A percentile compares a stretch with the other conserved stretches of the same genome.
Evolutionary conservation across 768 basidiomycete genomes (phyloP).

Genomic region (Lactifluus piperatus): DNA sequence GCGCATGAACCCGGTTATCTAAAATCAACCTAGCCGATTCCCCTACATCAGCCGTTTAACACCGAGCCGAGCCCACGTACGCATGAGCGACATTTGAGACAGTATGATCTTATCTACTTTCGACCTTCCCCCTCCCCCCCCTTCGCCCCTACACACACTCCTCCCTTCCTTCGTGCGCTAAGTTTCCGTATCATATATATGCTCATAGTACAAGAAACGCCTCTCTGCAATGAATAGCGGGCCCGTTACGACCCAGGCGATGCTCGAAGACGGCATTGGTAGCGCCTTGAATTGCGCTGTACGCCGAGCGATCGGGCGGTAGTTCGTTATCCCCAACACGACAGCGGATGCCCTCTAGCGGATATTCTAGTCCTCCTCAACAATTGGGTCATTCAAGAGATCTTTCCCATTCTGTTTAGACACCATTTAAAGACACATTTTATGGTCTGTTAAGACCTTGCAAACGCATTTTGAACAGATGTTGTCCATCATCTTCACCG

Average conservation of each 20-base stretch:
- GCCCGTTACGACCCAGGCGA: neutral
- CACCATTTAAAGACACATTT: too few species aligned
- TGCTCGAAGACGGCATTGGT: neutral
- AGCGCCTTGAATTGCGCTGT: slow-evolving; percentile 3
- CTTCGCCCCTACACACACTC: too few species aligned
- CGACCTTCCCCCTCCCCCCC: neutral
- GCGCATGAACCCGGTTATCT: slow-evolving; percentile 16
- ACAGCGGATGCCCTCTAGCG: too few species aligned
- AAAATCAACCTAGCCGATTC: neutral
- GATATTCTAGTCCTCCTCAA: too few species aligned
- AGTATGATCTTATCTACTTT: slow-evolving; percentile 29
- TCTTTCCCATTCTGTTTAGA: too few species aligned
- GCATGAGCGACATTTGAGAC: slow-evolving; percentile 57
- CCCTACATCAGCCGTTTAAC: slow-evolving; percentile 11
- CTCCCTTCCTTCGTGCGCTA: neutral
- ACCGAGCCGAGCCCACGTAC: slow-evolving; percentile 32
- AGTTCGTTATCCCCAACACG: neutral
- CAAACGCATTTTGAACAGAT: too few species aligned
- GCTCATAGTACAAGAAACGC: slow-evolving; percentile 26
- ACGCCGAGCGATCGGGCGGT: slow-evolving; percentile 4
- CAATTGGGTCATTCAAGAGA: too few species aligned
- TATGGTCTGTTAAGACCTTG: too few species aligned
- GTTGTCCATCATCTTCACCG: too few species aligned
- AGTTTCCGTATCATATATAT: too few species aligned
- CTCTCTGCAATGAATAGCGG: neutral